Conservation (phyloP, 2,329 filamentous ascomycete species). For the Gnomoniopsis sp. region DNA sequence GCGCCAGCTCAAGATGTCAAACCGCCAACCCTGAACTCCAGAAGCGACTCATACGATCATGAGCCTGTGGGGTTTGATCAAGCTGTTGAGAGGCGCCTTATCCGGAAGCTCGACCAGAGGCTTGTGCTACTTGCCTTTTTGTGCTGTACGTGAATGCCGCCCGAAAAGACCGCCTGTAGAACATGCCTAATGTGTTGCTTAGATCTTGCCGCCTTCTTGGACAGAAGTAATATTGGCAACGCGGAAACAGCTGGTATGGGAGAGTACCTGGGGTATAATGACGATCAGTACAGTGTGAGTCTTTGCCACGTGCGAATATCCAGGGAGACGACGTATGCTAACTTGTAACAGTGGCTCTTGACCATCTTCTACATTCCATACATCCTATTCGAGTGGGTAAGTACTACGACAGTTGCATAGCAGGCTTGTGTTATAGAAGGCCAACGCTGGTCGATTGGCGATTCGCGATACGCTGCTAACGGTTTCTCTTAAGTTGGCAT, state of each 20-base stretch:
- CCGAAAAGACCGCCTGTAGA: not conserved
- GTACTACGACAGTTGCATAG: too few relatives aligned
- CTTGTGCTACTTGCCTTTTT: conserved; percentile 30
- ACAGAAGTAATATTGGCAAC: conserved; percentile 39
- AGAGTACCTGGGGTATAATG: conserved; percentile 32
- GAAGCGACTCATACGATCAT: not conserved
- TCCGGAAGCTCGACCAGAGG: conserved; percentile 31
- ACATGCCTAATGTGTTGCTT: not conserved
- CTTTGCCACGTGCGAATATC: not conserved
- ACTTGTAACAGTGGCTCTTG: conserved; percentile 34
- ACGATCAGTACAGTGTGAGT: conserved; percentile 34
- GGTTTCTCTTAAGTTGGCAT: conserved; percentile 21
- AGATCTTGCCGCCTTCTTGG: conserved; percentile 35
- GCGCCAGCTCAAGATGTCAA: not conserved
- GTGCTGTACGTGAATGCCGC: conserved; percentile 24
- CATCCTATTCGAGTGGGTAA: conserved; percentile 37
- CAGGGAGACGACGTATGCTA: not conserved
- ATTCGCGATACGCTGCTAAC: too few relatives aligned
- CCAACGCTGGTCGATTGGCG: too few relatives aligned
- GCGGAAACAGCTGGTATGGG: conserved; percentile 34
- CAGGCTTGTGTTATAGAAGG: too few relatives aligned
- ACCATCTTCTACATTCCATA: conserved; percentile 44
- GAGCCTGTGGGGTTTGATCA: conserved; percentile 24
- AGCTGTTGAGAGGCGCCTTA: conserved; percentile 29
- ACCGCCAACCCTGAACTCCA: not conserved